Evolutionary conservation across 2,329 filamentous ascomycete genomes (phyloP).

Genomic region (Hymenoscyphus scutula): DNA sequence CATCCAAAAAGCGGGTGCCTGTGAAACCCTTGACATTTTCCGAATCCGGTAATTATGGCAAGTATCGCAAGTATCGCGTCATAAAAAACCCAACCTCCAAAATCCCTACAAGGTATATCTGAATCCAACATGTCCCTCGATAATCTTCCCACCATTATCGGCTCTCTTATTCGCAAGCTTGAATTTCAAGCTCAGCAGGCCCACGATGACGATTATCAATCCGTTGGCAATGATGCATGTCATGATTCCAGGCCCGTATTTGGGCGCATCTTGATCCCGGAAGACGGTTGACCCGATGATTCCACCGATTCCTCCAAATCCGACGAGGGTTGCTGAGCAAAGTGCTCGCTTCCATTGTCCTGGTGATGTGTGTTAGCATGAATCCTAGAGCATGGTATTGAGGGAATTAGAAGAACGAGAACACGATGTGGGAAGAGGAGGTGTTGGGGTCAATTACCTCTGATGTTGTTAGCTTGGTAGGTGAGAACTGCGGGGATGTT

Average conservation of each 20-base stretch:
- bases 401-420: too few relatives aligned
- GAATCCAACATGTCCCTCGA: slow-evolving; percentile 38
- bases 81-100: too few relatives aligned
- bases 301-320: slow-evolving; percentile 74
- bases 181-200: slow-evolving; percentile 34
- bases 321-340: slow-evolving; percentile 71
- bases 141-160: slow-evolving; percentile 36
- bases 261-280: slow-evolving; percentile 52
- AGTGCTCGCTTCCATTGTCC: slow-evolving; percentile 88
- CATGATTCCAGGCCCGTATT: slow-evolving; percentile 43
- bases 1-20: background rate
- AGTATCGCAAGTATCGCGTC: too few relatives aligned
- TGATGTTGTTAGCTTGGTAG: slow-evolving; percentile 72
- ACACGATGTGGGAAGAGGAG: background rate
- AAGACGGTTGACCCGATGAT: slow-evolving; percentile 76
- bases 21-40: background rate
- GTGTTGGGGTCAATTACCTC: slow-evolving; percentile 4
- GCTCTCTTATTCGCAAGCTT: slow-evolving; percentile 35
- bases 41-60: too few relatives aligned
- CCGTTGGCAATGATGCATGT: slow-evolving; percentile 25
- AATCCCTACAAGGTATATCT: slow-evolving; percentile 31
- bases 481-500: slow-evolving; percentile 74
- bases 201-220: slow-evolving; percentile 32
- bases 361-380: background rate
- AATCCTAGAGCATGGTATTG: background rate